Conservation (phyloP, 768 basidiomycete genomes). For the Tulasnella sp. region DNA sequence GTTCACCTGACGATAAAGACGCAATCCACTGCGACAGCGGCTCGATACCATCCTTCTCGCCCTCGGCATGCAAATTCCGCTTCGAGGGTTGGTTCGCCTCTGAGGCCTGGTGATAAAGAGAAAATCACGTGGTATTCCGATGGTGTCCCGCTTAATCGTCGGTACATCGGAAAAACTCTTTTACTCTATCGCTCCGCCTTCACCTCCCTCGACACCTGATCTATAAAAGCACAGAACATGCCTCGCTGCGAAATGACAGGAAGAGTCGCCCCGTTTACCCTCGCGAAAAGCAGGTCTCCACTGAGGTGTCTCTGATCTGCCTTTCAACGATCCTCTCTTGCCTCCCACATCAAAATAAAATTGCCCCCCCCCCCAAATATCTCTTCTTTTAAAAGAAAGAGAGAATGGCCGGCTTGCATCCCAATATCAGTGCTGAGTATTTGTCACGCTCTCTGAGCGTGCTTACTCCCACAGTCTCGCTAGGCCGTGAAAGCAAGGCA, state of each 20-base stretch:
- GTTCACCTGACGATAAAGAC: neutral
- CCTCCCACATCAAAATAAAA: neutral
- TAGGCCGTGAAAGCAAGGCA: neutral
- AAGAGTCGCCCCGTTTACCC: neutral
- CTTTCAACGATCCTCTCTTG: neutral
- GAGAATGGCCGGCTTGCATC: neutral
- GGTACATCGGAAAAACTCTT: neutral
- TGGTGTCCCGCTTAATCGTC: neutral
- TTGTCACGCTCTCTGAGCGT: constrained; percentile 2
- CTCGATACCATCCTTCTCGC: neutral
- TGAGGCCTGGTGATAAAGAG: constrained; percentile 62
- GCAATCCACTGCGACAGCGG: neutral
- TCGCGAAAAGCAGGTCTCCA: constrained; percentile 5
- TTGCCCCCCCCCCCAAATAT: neutral
- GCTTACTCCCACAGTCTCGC: neutral
- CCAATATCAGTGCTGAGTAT: neutral
- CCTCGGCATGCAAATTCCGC: neutral
- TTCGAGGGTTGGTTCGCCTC: constrained; percentile 52
- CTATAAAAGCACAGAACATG: neutral
- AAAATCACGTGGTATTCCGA: constrained; percentile 51
- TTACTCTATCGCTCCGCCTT: neutral
- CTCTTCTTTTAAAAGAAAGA: neutral
- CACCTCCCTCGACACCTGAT: neutral
- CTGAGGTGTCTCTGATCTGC: neutral
- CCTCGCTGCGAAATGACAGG: neutral